phyloP scores from a whole-genome alignment of 192 early-diverging fungal species.

The Coemansia erecta region DNA sequence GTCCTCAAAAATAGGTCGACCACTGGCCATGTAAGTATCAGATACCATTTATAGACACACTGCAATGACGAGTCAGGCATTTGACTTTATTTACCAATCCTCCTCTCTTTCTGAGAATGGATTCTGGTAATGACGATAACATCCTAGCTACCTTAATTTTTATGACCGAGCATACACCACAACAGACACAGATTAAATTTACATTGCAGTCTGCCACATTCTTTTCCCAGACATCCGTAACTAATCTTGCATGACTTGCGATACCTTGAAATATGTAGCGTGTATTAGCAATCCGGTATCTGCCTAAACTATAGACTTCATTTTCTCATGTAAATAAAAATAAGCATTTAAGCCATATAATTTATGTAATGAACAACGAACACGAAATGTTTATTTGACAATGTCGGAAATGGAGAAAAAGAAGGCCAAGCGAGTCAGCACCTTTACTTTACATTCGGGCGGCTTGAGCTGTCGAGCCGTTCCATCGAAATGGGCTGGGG shows the following conservation, averaged over 20 bases:
- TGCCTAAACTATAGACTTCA: too few species aligned
- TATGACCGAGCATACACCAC: background rate
- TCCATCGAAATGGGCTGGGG: constrained; percentile 53
- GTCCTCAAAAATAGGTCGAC: background rate
- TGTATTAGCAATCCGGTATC: too few species aligned
- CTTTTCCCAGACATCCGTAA: too few species aligned
- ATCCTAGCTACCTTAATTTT: constrained; percentile 35
- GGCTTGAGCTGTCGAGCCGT: constrained; percentile 18
- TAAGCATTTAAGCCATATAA: too few species aligned
- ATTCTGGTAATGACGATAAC: constrained; percentile 32
- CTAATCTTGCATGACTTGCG: too few species aligned
- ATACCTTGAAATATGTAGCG: too few species aligned
- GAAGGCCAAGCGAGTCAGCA: background rate
- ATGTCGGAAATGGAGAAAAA: background rate
- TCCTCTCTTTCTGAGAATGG: constrained; percentile 17
- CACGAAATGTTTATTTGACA: too few species aligned
- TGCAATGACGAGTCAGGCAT: constrained; percentile 44
- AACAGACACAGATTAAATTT: background rate
- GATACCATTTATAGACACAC: background rate
- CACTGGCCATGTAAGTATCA: background rate
- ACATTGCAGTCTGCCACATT: too few species aligned
- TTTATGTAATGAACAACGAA: too few species aligned
- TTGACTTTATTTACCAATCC: constrained; percentile 39
- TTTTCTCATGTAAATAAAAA: too few species aligned
- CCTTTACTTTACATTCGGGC: constrained; percentile 3